A percentile compares a stretch with the other conserved stretches of the same genome.
Evolutionary conservation across 305 asterid species (phyloP).

Genomic region (Solanum hybrid): DNA sequence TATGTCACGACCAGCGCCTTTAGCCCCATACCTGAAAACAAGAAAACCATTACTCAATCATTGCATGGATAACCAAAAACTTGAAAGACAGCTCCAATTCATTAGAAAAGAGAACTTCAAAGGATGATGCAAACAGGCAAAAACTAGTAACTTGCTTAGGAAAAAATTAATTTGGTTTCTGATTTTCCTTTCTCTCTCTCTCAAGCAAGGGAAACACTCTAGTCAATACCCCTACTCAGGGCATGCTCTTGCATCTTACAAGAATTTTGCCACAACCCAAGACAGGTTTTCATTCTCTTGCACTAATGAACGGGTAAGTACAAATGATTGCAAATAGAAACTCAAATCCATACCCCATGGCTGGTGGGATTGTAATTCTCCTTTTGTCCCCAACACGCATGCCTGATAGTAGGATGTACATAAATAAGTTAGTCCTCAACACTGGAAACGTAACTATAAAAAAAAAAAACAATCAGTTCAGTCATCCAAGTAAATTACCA

Average conservation of each 20-base stretch:
- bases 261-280: background rate
- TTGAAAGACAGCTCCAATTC: background rate
- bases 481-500: constrained; percentile 37
- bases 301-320: background rate
- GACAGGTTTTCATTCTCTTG: background rate
- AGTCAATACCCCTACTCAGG: background rate
- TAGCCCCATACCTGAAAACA: constrained; percentile 52
- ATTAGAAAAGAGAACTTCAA: background rate
- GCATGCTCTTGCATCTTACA: background rate
- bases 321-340: background rate
- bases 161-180: background rate
- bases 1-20: constrained; percentile 45
- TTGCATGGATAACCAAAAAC: background rate
- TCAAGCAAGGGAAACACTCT: background rate
- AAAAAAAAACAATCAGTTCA: background rate
- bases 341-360: constrained; percentile 57
- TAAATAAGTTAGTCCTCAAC: background rate
- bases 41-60: background rate
- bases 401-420: constrained; percentile 37
- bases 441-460: background rate
- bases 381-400: constrained; percentile 65
- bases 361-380: constrained; percentile 41
- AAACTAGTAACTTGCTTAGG: background rate
- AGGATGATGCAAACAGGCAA: background rate
- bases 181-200: background rate